Percentiles rank a stretch among this genome's conserved stretches.
Evolutionary conservation across 148 eudicot species (phyloP).

Genomic region (Linanthus parryae): DNA sequence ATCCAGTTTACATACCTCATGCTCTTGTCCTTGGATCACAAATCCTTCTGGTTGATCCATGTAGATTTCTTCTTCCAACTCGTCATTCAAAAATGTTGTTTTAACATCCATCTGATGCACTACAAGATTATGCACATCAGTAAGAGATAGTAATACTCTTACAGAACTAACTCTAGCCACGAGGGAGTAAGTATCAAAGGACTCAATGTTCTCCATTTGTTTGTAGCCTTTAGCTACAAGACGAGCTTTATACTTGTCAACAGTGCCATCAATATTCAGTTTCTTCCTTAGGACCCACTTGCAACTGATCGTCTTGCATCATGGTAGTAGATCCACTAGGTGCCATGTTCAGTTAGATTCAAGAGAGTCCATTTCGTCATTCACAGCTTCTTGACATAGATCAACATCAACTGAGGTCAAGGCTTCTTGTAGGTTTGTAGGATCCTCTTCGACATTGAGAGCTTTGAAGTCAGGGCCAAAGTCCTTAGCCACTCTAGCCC

Average conservation of each 20-base stretch:
- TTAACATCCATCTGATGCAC: conserved; percentile 1
- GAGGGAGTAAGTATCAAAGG: neutral
- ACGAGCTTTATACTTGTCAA: neutral
- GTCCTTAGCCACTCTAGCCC: neutral
- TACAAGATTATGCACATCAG: neutral
- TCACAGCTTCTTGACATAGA: neutral
- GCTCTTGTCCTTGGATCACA: neutral
- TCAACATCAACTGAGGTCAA: neutral
- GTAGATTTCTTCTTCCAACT: no score
- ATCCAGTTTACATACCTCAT: neutral
- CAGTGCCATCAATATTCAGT: neutral
- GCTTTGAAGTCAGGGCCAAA: neutral
- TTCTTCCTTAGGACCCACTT: no score
- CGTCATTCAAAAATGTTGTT: no score
- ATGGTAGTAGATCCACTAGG: neutral
- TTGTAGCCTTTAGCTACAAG: neutral
- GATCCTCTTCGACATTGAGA: neutral
- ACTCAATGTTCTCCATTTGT: neutral
- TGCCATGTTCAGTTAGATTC: conserved; percentile 2
- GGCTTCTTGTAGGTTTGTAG: neutral
- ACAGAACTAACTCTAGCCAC: neutral
- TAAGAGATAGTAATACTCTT: neutral
- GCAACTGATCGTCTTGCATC: neutral
- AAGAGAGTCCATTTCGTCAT: conserved; percentile 4
- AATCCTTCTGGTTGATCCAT: neutral